phyloP scores from a whole-genome alignment of 2,329 filamentous ascomycete genomes.

The Botrytis byssoidea region DNA sequence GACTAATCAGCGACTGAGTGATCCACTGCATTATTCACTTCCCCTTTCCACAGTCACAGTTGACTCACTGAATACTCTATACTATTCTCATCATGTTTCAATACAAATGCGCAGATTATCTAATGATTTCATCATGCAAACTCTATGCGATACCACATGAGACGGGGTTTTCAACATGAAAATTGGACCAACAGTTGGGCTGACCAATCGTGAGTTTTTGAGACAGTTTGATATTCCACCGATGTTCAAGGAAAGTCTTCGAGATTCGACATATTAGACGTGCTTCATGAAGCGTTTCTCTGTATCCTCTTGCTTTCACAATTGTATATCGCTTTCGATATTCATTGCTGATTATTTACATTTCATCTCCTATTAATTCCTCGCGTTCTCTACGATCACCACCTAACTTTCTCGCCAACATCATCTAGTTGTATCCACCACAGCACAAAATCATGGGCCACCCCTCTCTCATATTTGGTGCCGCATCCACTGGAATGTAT shows the following conservation, averaged over 20 bases:
- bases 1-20: neutral
- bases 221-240: neutral
- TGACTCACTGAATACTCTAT: neutral
- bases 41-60: neutral
- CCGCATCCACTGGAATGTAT: neutral
- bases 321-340: neutral
- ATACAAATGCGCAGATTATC: neutral
- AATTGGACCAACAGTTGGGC: neutral
- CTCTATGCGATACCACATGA: neutral
- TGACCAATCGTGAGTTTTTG: neutral
- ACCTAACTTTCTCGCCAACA: neutral
- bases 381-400: neutral
- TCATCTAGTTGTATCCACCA: neutral
- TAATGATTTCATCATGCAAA: neutral
- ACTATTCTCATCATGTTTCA: neutral
- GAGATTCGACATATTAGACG: neutral
- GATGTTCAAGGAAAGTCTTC: neutral
- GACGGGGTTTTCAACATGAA: neutral
- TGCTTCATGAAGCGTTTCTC: neutral
- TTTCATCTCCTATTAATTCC: neutral
- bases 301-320: fast-evolving
- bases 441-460: neutral
- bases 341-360: neutral
- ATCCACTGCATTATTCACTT: neutral
- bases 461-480: conserved; percentile 20